Percentiles rank a stretch among this genome's conserved stretches.
phyloP scores from a whole-genome alignment of 2,329 filamentous ascomycete species.

The Fusarium brachygibbosum region DNA sequence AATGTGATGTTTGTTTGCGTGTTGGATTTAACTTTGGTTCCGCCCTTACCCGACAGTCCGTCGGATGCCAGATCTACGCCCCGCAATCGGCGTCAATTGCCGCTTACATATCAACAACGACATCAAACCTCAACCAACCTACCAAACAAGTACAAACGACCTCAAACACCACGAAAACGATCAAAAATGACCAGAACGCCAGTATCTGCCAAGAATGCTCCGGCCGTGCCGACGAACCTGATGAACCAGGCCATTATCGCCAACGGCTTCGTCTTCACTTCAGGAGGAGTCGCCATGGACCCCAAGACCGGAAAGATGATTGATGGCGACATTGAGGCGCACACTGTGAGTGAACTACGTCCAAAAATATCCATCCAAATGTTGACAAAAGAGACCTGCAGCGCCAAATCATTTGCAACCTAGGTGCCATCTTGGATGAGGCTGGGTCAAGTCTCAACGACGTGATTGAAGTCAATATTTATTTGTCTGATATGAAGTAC shows the following conservation, averaged over 20 bases:
- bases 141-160: not conserved
- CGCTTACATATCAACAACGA: not conserved
- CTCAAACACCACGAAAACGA: conserved; percentile 34
- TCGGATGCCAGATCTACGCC: conserved; percentile 31
- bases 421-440: conserved; percentile 76
- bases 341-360: conserved; percentile 62
- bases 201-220: conserved; percentile 46
- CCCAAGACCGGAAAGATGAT: conserved; percentile 67
- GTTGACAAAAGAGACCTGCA: too few relatives aligned
- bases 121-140: not conserved
- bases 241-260: conserved; percentile 59
- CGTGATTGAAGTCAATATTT: conserved; percentile 79
- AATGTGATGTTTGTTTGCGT: not conserved
- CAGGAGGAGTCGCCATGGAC: conserved; percentile 77
- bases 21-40: too few relatives aligned
- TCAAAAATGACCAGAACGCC: conserved; percentile 40
- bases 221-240: conserved; percentile 34
- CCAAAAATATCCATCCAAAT: fast-evolving
- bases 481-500: conserved; percentile 78
- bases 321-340: conserved; percentile 74
- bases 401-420: conserved; percentile 75
- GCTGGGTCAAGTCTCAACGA: conserved; percentile 74
- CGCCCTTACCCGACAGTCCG: not conserved
- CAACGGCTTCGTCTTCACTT: conserved; percentile 76
- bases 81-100: conserved; percentile 10